Evolutionary conservation across 345 rosid genomes (phyloP), one percentile per base, ranked within the genome.

Genomic region (Pugionium dolabratum): DNA sequence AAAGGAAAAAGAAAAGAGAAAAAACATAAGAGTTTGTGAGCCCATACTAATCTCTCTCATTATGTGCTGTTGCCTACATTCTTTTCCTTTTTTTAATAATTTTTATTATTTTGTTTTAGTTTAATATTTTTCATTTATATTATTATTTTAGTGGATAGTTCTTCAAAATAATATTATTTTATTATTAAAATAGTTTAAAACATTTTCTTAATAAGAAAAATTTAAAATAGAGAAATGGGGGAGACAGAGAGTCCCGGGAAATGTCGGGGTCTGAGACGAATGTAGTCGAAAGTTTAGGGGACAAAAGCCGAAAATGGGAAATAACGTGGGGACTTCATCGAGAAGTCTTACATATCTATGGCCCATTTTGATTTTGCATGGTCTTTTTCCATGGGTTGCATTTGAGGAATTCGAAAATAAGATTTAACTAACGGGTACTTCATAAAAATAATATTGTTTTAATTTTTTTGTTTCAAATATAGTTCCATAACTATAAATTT

Each of bases 241-340:
- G 62, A 81, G 87, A 83, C 87, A 81, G 33, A 60, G 89, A n/a
- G 86, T 86, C 89, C 90, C 85, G 67, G 57, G 72, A 51, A 72
- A 9, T 84, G 90, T 81, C 79, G 79, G 89, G 66, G 80, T 78
- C 74, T 55, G 86, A 81, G 68, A 79, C 74, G 64, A 84, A 86
- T 83, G 80, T 48, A 56, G 79, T 84, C 82, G 78, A 76, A 72
- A 71, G 77, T 71, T 76, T 81, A 56, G 66, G 73, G 77, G 89
- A 84, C 85, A 82, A 79, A 84, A 79, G 85, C 82, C 75, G 81
- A 75, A 53, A 59, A 32, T 10, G 60, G 81, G 82, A 73, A 76
- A 53, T 69, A 83, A 86, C 81, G 73, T 54, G 75, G 81, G 78
- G 80, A 78, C 72, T 63, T 63, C 66, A 60, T 69, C 52, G 2